A percentile compares a stretch with the other conserved stretches of the same genome.
Conservation (phyloP, 306 rosid species). For the Sechiopsis laciniata region DNA sequence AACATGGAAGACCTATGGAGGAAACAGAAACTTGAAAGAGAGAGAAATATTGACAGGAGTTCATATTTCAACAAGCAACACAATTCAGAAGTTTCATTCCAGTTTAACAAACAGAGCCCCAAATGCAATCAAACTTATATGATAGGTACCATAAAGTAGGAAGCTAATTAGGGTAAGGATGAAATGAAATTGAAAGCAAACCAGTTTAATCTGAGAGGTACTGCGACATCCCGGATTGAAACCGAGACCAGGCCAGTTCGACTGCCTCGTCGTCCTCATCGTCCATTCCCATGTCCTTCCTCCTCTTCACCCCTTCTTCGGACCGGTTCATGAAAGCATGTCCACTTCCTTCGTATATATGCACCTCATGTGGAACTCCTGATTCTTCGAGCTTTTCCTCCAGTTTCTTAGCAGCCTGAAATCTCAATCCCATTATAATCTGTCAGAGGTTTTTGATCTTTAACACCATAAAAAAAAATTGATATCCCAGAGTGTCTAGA, state of each 20-base stretch:
- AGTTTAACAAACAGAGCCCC: not conserved
- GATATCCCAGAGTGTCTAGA: too few species aligned
- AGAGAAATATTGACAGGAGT: not conserved
- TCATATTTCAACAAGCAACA: not conserved
- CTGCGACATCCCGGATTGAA: constrained; percentile 73
- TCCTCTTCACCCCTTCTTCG: constrained; percentile 64
- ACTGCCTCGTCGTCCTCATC: constrained; percentile 73
- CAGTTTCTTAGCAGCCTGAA: constrained; percentile 78
- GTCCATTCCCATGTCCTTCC: constrained; percentile 76
- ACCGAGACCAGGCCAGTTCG: constrained; percentile 86
- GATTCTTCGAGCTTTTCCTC: constrained; percentile 84
- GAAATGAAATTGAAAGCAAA: not conserved
- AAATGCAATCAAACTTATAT: constrained; percentile 1
- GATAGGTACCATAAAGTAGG: not conserved
- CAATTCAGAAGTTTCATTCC: not conserved
- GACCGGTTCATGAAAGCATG: constrained; percentile 98
- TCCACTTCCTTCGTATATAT: constrained; percentile 59
- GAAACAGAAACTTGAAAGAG: not conserved
- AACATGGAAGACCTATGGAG: not conserved
- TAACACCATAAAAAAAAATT: too few species aligned
- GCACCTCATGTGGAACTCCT: constrained; percentile 74
- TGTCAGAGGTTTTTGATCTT: not conserved
- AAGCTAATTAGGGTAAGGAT: not conserved
- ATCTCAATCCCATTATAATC: constrained; percentile 23
- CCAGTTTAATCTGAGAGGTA: constrained; percentile 40